Evolutionary conservation across 805 yeast species (phyloP).

Genomic region (Wickerhamomyces strasburgensis): DNA sequence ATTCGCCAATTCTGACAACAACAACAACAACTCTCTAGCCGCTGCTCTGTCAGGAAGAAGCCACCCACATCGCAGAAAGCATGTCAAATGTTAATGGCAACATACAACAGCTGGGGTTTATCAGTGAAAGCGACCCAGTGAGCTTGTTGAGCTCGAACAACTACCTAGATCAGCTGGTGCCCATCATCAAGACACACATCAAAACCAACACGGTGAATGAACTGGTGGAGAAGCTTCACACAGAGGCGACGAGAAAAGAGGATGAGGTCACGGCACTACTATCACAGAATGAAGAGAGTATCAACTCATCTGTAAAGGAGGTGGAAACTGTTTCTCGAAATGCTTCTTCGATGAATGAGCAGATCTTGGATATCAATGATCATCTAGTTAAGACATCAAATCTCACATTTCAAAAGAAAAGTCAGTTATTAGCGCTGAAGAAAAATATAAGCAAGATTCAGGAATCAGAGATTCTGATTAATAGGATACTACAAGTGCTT

Average conservation of each 20-base stretch:
- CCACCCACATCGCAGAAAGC: not conserved
- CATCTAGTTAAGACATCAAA: conserved; percentile 60
- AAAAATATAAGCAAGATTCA: conserved; percentile 62
- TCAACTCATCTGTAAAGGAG: conserved; percentile 53
- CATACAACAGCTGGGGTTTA: conserved; percentile 12
- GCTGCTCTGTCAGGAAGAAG: not conserved
- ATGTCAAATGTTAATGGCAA: not conserved
- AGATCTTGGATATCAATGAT: conserved; percentile 50
- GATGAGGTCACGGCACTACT: conserved; percentile 58
- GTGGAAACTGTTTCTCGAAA: conserved; percentile 56
- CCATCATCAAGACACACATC: conserved; percentile 63
- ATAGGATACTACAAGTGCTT: conserved; percentile 71
- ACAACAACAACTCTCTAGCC: too few relatives aligned
- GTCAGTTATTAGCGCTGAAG: conserved; percentile 51
- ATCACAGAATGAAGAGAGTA: conserved; percentile 52
- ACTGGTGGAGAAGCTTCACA: conserved; percentile 50
- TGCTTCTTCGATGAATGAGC: conserved; percentile 52
- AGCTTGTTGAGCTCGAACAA: conserved; percentile 46
- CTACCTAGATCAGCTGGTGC: conserved; percentile 75
- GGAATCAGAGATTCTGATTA: conserved; percentile 65
- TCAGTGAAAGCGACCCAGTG: conserved; percentile 23
- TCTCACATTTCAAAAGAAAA: conserved; percentile 59
- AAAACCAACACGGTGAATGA: conserved; percentile 48
- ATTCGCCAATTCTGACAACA: too few relatives aligned
- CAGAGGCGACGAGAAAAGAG: conserved; percentile 55